These are phyloP conservation scores for Dinochytrium kinnereticum DNA, from an alignment of 371 early-diverging fungal genomes.

Conservation along the genomic window DNA sequence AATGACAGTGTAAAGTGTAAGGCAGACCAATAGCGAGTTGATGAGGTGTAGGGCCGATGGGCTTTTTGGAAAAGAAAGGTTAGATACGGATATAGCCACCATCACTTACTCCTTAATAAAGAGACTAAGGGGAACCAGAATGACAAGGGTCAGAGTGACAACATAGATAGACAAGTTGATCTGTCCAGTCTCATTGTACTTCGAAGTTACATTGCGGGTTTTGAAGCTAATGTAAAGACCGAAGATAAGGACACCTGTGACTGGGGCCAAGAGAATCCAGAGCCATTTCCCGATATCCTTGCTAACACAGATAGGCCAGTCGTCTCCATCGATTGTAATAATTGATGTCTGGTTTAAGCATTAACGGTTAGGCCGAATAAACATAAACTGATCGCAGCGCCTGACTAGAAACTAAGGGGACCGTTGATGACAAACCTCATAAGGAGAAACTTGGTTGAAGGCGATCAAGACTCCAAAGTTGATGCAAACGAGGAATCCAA, in stretches of 20 bases:
- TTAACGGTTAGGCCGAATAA: neutral
- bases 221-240: constrained; percentile 22
- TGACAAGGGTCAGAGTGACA: constrained; percentile 8
- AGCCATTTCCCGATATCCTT: constrained; percentile 9
- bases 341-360: neutral
- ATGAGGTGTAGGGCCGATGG: constrained; percentile 19
- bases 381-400: too few relatives aligned
- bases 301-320: constrained; percentile 23
- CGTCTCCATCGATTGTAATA: neutral
- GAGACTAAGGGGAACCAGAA: constrained; percentile 4
- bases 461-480: constrained; percentile 18
- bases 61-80: neutral
- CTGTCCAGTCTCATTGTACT: constrained; percentile 22
- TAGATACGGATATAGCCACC: neutral
- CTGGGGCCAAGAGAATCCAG: constrained; percentile 25
- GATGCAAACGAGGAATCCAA: neutral
- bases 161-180: constrained; percentile 22
- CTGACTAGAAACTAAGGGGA: too few relatives aligned
- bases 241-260: neutral
- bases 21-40: constrained; percentile 3
- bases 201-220: constrained; percentile 21
- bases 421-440: neutral
- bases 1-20: constrained; percentile 20
- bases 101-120: constrained; percentile 19
- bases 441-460: constrained; percentile 10